These are phyloP conservation scores for rapeseed (Brassica napus) DNA, from an alignment of 345 rosid genomes.

Conservation along the genomic window Da-Ae NC_063441.1:2522001-2522500, in stretches of 20 bases:
- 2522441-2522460: neutral
- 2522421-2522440: neutral
- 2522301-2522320: constrained; percentile 38
- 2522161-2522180: constrained; percentile 58
- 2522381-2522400: neutral
- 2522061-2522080: constrained; percentile 88
- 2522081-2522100: constrained; percentile 97
- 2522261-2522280: constrained; percentile 47
- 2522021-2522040: constrained; percentile 92
- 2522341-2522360: neutral
- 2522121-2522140: constrained; percentile 91
- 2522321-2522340: neutral
- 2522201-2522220: neutral
- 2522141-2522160: constrained; percentile 74
- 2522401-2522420: neutral
- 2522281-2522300: constrained; percentile 82
- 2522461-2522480: neutral
- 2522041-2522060: constrained; percentile 96
- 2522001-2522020: constrained; percentile 91
- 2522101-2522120: constrained; percentile 95
- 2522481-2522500: neutral
- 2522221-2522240: constrained; percentile 28
- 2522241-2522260: constrained; percentile 30
- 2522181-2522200: neutral
- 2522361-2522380: neutral